Base-by-base conservation (phyloP, 2,329 filamentous ascomycete species). In the Huntiella decipiens region DNA sequence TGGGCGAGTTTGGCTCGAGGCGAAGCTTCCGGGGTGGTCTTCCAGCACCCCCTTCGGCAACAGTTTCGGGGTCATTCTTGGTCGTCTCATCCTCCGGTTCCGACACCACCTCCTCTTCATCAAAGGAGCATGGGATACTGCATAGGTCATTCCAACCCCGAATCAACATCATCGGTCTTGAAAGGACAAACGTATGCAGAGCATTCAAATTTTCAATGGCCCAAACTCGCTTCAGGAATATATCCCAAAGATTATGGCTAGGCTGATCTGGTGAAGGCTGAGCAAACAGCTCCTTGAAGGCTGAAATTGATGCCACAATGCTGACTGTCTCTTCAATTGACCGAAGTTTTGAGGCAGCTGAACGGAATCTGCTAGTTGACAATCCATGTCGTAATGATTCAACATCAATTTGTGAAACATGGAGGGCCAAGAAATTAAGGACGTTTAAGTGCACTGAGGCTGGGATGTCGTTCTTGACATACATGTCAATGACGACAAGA, bases 241-340 rank as follows among this genome's bases (percentile, higher is more conserved):
- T 65, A 56, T 96, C 86, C 76, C 87, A 91, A n/a, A 95, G 63
- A n/a, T 73, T 79, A 41, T 82, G 72, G 2, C 85, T 85, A 0
- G 85, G 81, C 47, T 84, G 2, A 6, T 43, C 63, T 34, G 69
- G 68, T 54, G 66, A 64, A 19, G 69, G 67, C 22, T 66, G 62
- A 15, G 59, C 57, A 12, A 79, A 66, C n/a, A 76, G 61, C 46
- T 63, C 65, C 57, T 79, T 73, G 51, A 79, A 78, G 51, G 73
- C 65, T 35, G 69, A 63, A 52, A 78, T 68, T 45, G 66, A 66
- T 35, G 71, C 61, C 38, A 75, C 64, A 38, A 78, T 60, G 46
- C 63, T 63, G 45, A 74, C 66, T 5, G 65, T 66, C 44, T 60
- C 60, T 50, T 71, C 66, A 3, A 70, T 68, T 47, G 61, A 66